These are phyloP conservation scores for Leccinum barrowsii DNA, from an alignment of 768 basidiomycete species.

Conservation along the genomic window DNA sequence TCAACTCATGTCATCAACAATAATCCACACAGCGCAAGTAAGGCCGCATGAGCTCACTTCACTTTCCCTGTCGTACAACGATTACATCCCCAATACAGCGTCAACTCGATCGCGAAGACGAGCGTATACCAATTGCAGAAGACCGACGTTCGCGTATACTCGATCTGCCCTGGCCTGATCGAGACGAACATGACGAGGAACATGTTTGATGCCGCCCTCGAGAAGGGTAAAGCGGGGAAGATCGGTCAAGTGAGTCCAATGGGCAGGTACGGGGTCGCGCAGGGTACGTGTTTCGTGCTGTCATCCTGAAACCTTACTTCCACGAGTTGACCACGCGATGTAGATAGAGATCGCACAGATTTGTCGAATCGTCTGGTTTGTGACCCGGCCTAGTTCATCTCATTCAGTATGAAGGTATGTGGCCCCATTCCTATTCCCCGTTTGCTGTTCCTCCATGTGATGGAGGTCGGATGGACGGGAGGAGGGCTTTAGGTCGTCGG, in stretches of 20 bases:
- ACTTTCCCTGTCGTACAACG: not conserved
- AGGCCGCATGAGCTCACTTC: constrained; percentile 72
- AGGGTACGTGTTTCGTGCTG: constrained; percentile 46
- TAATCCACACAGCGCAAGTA: constrained; percentile 78
- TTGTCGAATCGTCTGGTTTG: constrained; percentile 2
- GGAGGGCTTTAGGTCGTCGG: too few relatives aligned
- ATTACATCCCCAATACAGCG: constrained; percentile 43
- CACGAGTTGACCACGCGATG: constrained; percentile 10
- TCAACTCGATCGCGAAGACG: constrained; percentile 86
- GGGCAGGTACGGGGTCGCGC: constrained; percentile 75
- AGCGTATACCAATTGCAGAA: constrained; percentile 74
- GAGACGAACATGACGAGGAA: constrained; percentile 86
- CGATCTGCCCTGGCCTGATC: constrained; percentile 88
- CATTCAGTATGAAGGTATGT: constrained; percentile 66
- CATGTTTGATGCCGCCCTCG: constrained; percentile 76
- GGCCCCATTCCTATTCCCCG: not conserved
- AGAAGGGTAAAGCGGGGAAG: constrained; percentile 68
- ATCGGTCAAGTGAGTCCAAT: constrained; percentile 80
- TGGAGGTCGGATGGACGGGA: constrained; percentile 29
- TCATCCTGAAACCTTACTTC: constrained; percentile 11
- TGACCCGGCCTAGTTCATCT: constrained; percentile 58
- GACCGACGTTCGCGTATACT: constrained; percentile 83
- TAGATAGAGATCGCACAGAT: constrained; percentile 77
- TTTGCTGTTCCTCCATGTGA: constrained; percentile 3
- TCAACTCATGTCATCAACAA: constrained; percentile 10